Conservation (phyloP, 1,139 yeast species). For the Suhomyces taliae region DNA sequence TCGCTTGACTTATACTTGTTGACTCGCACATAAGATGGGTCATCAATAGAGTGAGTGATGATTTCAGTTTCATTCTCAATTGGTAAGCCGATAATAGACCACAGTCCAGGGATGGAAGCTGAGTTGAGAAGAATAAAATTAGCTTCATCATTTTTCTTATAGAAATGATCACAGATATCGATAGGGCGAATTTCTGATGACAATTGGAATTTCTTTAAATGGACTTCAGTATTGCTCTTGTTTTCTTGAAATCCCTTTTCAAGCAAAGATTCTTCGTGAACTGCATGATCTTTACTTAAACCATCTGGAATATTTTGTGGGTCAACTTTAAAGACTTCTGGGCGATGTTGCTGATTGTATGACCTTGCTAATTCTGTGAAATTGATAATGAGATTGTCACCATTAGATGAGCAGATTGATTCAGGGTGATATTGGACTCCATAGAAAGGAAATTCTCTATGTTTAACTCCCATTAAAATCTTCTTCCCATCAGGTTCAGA, state of each 20-base stretch:
- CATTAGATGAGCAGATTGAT: constrained; percentile 77
- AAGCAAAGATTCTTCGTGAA: constrained; percentile 19
- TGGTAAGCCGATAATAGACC: constrained; percentile 85
- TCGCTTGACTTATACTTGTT: constrained; percentile 16
- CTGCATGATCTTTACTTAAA: constrained; percentile 16
- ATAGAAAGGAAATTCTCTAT: constrained; percentile 62
- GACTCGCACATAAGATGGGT: constrained; percentile 21
- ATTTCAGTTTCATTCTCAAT: constrained; percentile 50
- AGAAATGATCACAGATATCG: constrained; percentile 51
- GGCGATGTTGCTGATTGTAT: constrained; percentile 29
- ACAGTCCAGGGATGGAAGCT: constrained; percentile 77
- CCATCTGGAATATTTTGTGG: constrained; percentile 7
- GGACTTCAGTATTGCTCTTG: constrained; percentile 7
- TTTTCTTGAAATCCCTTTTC: constrained; percentile 10
- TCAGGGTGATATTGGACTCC: constrained; percentile 99
- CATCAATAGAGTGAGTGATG: constrained; percentile 64
- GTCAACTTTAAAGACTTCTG: constrained; percentile 6
- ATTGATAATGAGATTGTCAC: constrained; percentile 57
- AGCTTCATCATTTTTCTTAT: constrained; percentile 15
- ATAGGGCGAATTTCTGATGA: constrained; percentile 26
- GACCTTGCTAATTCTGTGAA: constrained; percentile 57
- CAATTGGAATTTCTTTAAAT: constrained; percentile 19
- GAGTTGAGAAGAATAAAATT: constrained; percentile 68
- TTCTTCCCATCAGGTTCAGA: constrained; percentile 26
- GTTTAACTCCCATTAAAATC: constrained; percentile 82